Evolutionary conservation across 2,329 filamentous ascomycete genomes (phyloP).

Genomic region (Xylaria sp.): DNA sequence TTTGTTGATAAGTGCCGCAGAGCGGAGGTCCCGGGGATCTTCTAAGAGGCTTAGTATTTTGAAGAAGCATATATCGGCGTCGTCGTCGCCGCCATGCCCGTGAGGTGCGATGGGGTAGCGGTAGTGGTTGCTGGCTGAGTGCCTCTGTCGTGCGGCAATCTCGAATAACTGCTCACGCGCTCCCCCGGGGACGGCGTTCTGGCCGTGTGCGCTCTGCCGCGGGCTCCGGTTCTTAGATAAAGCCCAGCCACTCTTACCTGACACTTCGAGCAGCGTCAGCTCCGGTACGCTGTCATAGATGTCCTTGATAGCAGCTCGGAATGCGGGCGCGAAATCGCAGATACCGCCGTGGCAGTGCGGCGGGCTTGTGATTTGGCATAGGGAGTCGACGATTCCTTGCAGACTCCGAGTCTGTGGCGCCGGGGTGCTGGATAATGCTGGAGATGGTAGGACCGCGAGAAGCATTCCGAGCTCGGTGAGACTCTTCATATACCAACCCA

Average conservation of each 20-base stretch:
- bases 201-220: conserved; percentile 14
- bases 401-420: conserved; percentile 47
- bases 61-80: conserved; percentile 44
- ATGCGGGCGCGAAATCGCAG: conserved; percentile 56
- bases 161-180: conserved; percentile 31
- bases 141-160: conserved; percentile 2
- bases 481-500: conserved; percentile 60
- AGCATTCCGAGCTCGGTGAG: conserved; percentile 55
- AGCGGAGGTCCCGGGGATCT: conserved; percentile 49
- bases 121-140: neutral
- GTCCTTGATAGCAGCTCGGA: conserved; percentile 54
- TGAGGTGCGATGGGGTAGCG: neutral
- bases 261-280: conserved; percentile 55
- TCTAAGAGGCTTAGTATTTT: conserved; percentile 49
- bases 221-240: conserved; percentile 34
- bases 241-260: conserved; percentile 56
- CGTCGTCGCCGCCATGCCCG: neutral
- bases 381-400: conserved; percentile 50
- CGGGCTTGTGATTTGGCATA: conserved; percentile 52
- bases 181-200: conserved; percentile 39
- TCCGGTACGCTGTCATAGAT: conserved; percentile 58
- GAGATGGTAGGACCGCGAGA: conserved; percentile 36
- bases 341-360: conserved; percentile 48
- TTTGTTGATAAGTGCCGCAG: conserved; percentile 49
- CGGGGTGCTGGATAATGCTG: conserved; percentile 7